Percentiles rank a stretch among this genome's conserved stretches.
These are phyloP conservation scores for Zychaea mexicana DNA, from an alignment of 371 early-diverging fungal genomes.

Conservation along the genomic window DNA sequence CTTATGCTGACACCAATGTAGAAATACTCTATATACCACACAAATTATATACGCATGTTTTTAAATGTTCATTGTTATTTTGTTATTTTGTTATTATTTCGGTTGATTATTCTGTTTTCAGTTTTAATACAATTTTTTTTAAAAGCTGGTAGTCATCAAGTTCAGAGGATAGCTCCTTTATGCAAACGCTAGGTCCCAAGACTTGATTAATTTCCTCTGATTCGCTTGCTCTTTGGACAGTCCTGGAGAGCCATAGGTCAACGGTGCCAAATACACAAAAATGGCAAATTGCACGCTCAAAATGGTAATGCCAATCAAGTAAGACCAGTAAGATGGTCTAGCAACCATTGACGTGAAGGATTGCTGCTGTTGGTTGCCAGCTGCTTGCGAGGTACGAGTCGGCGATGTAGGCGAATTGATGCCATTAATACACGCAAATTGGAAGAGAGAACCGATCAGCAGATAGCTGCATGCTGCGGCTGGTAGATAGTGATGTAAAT, in stretches of 20 bases:
- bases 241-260: constrained; percentile 65
- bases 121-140: background rate
- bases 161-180: no score
- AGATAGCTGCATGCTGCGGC: constrained; percentile 79
- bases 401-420: background rate
- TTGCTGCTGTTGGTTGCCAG: constrained; percentile 20
- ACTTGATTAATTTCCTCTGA: constrained; percentile 67
- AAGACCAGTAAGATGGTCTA: constrained; percentile 14
- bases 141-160: no score
- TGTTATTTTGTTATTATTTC: background rate
- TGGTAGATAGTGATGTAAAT: constrained; percentile 97
- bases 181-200: constrained; percentile 85
- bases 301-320: constrained; percentile 45
- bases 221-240: constrained; percentile 58
- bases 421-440: constrained; percentile 37
- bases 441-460: constrained; percentile 60
- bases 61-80: background rate
- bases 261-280: constrained; percentile 63
- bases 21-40: background rate
- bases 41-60: background rate
- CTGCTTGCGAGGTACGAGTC: constrained; percentile 5
- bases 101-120: background rate
- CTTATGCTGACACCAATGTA: constrained; percentile 10
- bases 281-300: constrained; percentile 43
- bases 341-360: constrained; percentile 4